phyloP scores from a whole-genome alignment of 2,329 filamentous ascomycete genomes.

The Sporothrix variecibatus region DNA sequence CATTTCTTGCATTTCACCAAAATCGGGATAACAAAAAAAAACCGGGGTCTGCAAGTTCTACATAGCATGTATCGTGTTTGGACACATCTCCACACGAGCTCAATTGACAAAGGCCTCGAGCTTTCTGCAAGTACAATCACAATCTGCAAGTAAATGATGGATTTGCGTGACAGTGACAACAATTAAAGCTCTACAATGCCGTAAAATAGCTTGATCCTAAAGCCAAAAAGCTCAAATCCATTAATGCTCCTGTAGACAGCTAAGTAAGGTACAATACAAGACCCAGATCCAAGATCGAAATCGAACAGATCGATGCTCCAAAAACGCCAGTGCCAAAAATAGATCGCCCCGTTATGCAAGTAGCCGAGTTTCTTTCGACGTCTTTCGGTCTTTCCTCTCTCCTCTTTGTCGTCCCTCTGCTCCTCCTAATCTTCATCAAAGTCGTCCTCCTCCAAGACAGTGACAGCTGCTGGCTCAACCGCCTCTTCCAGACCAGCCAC shows the following conservation, averaged over 20 bases:
- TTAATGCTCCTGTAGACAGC: neutral
- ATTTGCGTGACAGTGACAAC: neutral
- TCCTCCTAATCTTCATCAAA: constrained; percentile 10
- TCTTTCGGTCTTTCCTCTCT: neutral
- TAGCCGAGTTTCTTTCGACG: neutral
- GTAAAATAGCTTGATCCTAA: too few species aligned
- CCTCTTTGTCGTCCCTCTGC: neutral
- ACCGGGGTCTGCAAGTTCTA: constrained; percentile 7
- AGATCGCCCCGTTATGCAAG: constrained; percentile 23
- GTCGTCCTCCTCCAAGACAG: constrained; percentile 27
- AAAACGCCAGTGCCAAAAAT: constrained; percentile 20
- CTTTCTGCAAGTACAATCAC: constrained; percentile 8
- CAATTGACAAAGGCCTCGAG: constrained; percentile 7
- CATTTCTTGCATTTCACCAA: neutral
- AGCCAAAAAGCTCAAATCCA: neutral
- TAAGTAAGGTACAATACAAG: constrained; percentile 10
- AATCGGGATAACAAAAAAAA: constrained; percentile 21
- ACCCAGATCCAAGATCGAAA: neutral
- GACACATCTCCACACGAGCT: neutral
- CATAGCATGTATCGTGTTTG: neutral
- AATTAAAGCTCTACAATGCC: neutral
- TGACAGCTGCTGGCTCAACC: constrained; percentile 33
- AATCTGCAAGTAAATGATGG: neutral
- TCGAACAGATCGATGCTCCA: constrained; percentile 1
- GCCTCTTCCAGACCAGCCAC: constrained; percentile 65